These are phyloP conservation scores for Jacaranda mimosifolia DNA, from an alignment of 257 asterid species.

Conservation along the genomic window DNA sequence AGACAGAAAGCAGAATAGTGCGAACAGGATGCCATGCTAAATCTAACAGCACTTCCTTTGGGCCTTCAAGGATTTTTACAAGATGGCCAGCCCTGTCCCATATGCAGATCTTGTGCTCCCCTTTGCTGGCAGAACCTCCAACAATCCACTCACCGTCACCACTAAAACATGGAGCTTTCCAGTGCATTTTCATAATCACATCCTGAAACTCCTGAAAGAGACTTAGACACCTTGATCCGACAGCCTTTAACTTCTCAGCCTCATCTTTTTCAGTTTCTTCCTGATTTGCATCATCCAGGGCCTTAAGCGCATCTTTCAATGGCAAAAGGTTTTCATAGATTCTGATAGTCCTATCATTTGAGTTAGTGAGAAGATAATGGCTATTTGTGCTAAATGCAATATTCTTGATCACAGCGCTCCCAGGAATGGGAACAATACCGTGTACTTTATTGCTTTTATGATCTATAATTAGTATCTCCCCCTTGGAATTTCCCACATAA, in stretches of 20 bases:
- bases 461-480: slow-evolving; percentile 86
- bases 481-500: slow-evolving; percentile 86
- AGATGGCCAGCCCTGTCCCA: slow-evolving; percentile 96
- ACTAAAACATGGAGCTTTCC: slow-evolving; percentile 97
- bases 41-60: slow-evolving; percentile 89
- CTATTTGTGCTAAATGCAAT: slow-evolving; percentile 83
- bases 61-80: slow-evolving; percentile 95
- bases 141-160: slow-evolving; percentile 97
- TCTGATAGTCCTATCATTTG: slow-evolving; percentile 83
- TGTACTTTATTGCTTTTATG: slow-evolving; percentile 53
- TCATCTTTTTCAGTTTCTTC: slow-evolving; percentile 58
- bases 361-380: slow-evolving; percentile 83
- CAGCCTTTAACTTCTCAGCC: slow-evolving; percentile 66
- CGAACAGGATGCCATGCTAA: slow-evolving; percentile 96
- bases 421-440: slow-evolving; percentile 75
- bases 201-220: slow-evolving; percentile 86
- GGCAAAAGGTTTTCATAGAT: slow-evolving; percentile 87
- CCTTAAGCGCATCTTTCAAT: slow-evolving; percentile 57
- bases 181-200: slow-evolving; percentile 83
- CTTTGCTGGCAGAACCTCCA: slow-evolving; percentile 95
- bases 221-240: slow-evolving; percentile 71
- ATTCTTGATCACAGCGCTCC: slow-evolving; percentile 78
- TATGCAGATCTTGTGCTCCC: slow-evolving; percentile 95
- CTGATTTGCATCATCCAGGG: slow-evolving; percentile 49
- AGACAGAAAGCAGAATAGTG: slow-evolving; percentile 87